These are phyloP conservation scores for Penicillium ochrochloron DNA, from an alignment of 495 filamentous ascomycete genomes.

Conservation along the genomic window DNA sequence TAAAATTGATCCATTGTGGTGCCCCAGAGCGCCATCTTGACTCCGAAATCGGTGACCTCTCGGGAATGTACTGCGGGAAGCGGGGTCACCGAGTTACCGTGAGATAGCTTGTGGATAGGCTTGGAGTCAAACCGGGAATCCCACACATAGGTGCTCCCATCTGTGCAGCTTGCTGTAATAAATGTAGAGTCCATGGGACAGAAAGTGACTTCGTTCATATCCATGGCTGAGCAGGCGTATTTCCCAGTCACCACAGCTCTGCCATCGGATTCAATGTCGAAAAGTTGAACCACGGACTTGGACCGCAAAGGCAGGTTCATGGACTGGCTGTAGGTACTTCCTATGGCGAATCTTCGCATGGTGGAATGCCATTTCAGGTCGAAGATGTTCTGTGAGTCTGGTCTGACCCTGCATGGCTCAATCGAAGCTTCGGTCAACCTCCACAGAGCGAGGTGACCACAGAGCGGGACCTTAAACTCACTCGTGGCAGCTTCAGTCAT, in stretches of 20 bases:
- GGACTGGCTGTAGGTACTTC: slow-evolving; percentile 50
- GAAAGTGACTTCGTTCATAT: slow-evolving; percentile 84
- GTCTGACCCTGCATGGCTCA: slow-evolving; percentile 46
- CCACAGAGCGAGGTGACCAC: slow-evolving; percentile 79
- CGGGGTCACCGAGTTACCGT: slow-evolving; percentile 70
- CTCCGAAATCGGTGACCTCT: slow-evolving; percentile 77
- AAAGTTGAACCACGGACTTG: slow-evolving; percentile 58
- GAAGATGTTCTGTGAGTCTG: slow-evolving; percentile 73
- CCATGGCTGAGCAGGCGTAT: slow-evolving; percentile 74
- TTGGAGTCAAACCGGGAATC: slow-evolving; percentile 64
- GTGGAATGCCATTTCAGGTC: slow-evolving; percentile 78
- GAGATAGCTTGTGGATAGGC: slow-evolving; percentile 68
- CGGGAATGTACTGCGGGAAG: slow-evolving; percentile 57
- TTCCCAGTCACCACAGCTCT: slow-evolving; percentile 18
- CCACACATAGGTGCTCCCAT: slow-evolving; percentile 84
- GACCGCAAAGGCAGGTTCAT: slow-evolving; percentile 41
- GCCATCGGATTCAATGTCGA: slow-evolving; percentile 34
- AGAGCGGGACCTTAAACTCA: slow-evolving; percentile 55
- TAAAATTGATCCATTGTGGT: slow-evolving; percentile 70
- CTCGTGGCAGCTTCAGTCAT: slow-evolving; percentile 64
- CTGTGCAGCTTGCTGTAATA: slow-evolving; percentile 82
- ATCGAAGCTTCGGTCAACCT: slow-evolving; percentile 55
- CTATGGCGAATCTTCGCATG: slow-evolving; percentile 60
- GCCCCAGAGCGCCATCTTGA: slow-evolving; percentile 83
- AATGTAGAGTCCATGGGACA: slow-evolving; percentile 56